Evolutionary conservation across 148 eudicot genomes (phyloP), one percentile per base, ranked within the genome.

Genomic region (Amaranthus cruentus): DNA sequence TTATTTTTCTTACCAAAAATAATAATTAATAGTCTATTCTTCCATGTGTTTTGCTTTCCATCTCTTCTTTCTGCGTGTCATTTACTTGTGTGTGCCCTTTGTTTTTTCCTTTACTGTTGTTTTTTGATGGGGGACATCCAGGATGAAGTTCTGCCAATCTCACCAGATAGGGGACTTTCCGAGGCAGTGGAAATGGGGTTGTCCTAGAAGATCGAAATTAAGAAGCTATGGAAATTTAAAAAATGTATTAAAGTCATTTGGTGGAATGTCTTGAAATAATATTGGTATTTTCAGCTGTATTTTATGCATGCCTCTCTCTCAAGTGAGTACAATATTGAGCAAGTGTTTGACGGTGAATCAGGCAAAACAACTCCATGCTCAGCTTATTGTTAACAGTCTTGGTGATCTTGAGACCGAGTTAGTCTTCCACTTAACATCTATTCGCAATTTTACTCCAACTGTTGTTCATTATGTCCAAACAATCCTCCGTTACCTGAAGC

Each of bases 361-460:
- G 68, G 82, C 83, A n/a, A 88, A 88, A 77, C 89, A 89, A 90
- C 82, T 87, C 73, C 97, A 92, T 74, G 84, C 84, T 21, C 82
- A 83, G 47, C 73, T 92, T 62, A 71, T 92, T 62, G 70, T 82
- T 47, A 85, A 80, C 55, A 65, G 82, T 66, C 70, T 85, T 12
- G 7, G 49, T 55, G 72, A 81, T 28, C 81, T 85, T 61, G 85
- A 89, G 78, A 79, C 76, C 50, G 68, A 53, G 15, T 70, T 92
- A 38, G 47, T 87, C 42, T 72, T 73, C 72, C 82, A 76, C 59
- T 75, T 87, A 67, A 51, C 55, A 12, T 80, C 83, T 48, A 55
- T 72, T 6, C n/a, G 56, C 46, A 69, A 12, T 76, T 75, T 61
- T 47, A 72, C 80, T 55, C 79, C 80, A 5, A 15, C 49, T 49